Evolutionary conservation across 2,329 filamentous ascomycete species (phyloP).

Genomic region (Cylindrodendrum hubeiense): DNA sequence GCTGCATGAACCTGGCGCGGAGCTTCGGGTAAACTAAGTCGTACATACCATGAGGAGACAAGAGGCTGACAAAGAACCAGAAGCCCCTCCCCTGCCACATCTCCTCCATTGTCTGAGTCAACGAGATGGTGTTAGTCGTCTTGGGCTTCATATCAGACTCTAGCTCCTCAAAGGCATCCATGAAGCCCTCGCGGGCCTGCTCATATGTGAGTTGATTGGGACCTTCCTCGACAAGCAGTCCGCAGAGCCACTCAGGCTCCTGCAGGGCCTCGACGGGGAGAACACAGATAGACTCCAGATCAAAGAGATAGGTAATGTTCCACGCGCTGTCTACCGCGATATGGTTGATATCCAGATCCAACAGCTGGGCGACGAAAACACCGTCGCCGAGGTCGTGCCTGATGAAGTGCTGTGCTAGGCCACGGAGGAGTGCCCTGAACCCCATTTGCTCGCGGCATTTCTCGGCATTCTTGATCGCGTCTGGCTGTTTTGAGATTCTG

Average conservation of each 20-base stretch:
- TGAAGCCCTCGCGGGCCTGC: background rate
- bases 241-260: conserved; percentile 19
- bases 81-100: background rate
- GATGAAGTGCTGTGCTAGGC: background rate
- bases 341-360: conserved; percentile 10
- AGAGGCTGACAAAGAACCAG: background rate
- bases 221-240: background rate
- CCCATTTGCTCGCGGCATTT: conserved; percentile 9
- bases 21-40: background rate
- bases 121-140: background rate
- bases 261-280: conserved; percentile 16
- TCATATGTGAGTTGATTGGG: too few species aligned
- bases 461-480: background rate
- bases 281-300: conserved; percentile 13
- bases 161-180: background rate
- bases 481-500: too few species aligned
- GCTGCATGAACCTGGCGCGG: background rate
- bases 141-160: background rate
- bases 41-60: background rate
- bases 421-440: background rate
- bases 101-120: background rate
- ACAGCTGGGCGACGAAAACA: conserved; percentile 7
- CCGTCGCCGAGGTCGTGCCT: background rate
- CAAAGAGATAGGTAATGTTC: conserved; percentile 16
- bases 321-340: conserved; percentile 9